Evolutionary conservation across 208 protist species (phyloP).

Genomic region (Angomonas ambiguus): DNA sequence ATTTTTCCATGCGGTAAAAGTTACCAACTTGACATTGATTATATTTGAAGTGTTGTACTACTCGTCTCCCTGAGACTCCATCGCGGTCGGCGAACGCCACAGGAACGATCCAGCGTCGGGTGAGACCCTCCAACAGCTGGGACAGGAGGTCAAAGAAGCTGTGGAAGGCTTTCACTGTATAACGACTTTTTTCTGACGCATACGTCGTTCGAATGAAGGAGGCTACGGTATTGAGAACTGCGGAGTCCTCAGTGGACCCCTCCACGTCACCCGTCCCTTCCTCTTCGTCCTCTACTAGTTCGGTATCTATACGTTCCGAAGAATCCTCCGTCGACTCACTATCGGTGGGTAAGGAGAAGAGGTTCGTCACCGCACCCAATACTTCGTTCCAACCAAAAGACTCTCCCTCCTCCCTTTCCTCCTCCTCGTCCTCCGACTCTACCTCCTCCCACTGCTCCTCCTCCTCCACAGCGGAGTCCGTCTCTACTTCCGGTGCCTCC

Average conservation of each 20-base stretch:
- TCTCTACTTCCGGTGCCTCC: conserved; percentile 3
- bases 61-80: not conserved
- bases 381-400: not conserved
- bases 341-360: not conserved
- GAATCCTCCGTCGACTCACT: not conserved
- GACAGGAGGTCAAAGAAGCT: no score
- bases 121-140: no score
- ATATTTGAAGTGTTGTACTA: not conserved
- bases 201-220: no score
- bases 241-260: not conserved
- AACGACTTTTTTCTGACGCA: no score
- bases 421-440: not conserved
- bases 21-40: not conserved
- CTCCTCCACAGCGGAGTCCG: not conserved
- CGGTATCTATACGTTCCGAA: not conserved
- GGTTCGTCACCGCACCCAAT: not conserved
- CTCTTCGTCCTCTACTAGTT: not conserved
- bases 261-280: not conserved
- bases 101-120: no score
- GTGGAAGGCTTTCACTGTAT: no score
- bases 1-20: not conserved
- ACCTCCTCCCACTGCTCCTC: not conserved
- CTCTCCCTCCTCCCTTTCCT: conserved; percentile 4
- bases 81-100: no score
- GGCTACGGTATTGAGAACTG: not conserved